Evolutionary conservation across 2,329 filamentous ascomycete species (phyloP).

Genomic region (Ceratocystis diversiconidia): DNA sequence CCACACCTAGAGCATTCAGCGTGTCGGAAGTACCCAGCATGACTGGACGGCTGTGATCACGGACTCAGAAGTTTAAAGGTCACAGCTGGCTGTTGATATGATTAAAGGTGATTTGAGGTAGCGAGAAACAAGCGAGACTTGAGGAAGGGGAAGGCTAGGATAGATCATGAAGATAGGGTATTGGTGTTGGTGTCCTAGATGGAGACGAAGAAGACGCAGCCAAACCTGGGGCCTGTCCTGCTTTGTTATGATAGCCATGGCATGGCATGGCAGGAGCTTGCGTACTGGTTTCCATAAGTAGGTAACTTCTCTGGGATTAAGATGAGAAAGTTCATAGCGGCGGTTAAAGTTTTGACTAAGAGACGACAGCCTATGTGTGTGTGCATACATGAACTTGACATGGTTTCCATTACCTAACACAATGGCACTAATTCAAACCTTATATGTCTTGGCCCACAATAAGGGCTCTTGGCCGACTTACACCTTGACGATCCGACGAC

Average conservation of each 20-base stretch:
- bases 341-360: neutral
- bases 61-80: neutral
- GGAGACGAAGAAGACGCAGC: neutral
- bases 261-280: neutral
- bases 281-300: neutral
- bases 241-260: neutral
- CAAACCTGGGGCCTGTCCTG: neutral
- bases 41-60: neutral
- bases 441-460: neutral
- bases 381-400: neutral
- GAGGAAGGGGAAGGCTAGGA: neutral
- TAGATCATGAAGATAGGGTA: neutral
- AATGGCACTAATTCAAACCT: neutral
- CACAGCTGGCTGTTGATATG: neutral
- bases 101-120: neutral
- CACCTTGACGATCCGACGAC: neutral
- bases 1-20: neutral
- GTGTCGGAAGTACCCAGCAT: neutral
- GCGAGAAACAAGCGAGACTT: neutral
- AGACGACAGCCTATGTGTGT: neutral
- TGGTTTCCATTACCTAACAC: slow-evolving; percentile 2
- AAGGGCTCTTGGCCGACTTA: neutral
- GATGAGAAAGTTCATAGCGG: neutral
- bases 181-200: neutral
- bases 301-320: neutral